These are phyloP conservation scores for Neonectria punicea DNA, from an alignment of 2,329 filamentous ascomycete genomes.

Conservation along the genomic window DNA sequence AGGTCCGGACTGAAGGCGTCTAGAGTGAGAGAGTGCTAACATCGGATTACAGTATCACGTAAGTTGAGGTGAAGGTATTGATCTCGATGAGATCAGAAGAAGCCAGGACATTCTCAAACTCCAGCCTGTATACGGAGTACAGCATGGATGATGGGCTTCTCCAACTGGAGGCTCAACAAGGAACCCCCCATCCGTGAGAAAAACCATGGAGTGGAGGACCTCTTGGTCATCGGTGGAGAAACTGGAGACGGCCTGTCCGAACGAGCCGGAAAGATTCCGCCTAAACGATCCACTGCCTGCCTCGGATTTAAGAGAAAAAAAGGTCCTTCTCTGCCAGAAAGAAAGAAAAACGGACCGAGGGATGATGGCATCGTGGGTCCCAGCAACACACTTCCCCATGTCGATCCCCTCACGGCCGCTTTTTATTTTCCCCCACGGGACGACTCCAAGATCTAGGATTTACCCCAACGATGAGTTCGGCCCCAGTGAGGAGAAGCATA, in stretches of 20 bases:
- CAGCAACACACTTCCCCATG: slow-evolving; percentile 9
- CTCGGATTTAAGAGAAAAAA: slow-evolving; percentile 4
- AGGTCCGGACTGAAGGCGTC: neutral
- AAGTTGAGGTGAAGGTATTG: neutral
- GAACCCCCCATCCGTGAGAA: neutral
- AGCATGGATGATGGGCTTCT: neutral
- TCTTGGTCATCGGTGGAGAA: slow-evolving; percentile 7
- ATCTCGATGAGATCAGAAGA: neutral
- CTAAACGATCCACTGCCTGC: neutral
- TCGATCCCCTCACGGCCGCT: slow-evolving; percentile 24
- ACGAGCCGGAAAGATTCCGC: slow-evolving; percentile 10
- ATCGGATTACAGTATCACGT: neutral
- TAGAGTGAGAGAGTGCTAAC: neutral
- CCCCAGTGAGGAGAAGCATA: slow-evolving; percentile 38
- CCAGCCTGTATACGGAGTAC: neutral
- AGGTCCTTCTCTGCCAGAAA: neutral
- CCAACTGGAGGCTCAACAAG: slow-evolving; percentile 10
- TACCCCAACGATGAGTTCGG: slow-evolving; percentile 25
- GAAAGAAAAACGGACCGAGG: neutral
- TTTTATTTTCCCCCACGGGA: slow-evolving; percentile 12
- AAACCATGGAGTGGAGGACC: neutral
- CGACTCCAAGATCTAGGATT: slow-evolving; percentile 8
- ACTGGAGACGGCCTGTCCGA: neutral
- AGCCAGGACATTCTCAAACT: neutral
- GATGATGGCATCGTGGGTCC: slow-evolving; percentile 7